Evolutionary conservation across 371 early-diverging fungal species (phyloP).

Genomic region (Chytridium lagenaria): DNA sequence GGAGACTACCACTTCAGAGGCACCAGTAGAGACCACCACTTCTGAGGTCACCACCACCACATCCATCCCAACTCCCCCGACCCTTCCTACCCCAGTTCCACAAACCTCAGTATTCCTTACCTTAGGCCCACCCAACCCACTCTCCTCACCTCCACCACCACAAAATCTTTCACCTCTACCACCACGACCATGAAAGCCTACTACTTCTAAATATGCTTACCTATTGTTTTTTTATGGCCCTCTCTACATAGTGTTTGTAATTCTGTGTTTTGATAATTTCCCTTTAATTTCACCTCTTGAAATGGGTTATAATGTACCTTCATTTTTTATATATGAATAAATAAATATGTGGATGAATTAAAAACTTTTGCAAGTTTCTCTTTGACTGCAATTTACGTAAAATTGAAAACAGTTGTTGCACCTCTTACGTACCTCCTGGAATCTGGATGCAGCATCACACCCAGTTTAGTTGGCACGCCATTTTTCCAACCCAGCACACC

Average conservation of each 20-base stretch:
- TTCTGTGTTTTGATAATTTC: not conserved
- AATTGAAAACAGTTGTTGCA: not conserved
- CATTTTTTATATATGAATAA: not conserved
- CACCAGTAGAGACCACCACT: not conserved
- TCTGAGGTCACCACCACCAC: not conserved
- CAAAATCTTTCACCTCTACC: not conserved
- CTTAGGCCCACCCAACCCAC: not conserved
- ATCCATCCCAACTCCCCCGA: not conserved
- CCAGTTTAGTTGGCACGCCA: not conserved
- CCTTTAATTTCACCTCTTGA: not conserved
- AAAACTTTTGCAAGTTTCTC: not conserved
- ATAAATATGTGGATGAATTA: not conserved
- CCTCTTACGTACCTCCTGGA: not conserved
- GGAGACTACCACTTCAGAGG: too few relatives aligned
- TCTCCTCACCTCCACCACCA: not conserved
- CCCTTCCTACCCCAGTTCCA: too few relatives aligned
- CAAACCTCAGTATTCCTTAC: not conserved
- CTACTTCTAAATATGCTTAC: not conserved
- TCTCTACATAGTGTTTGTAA: too few relatives aligned
- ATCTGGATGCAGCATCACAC: too few relatives aligned
- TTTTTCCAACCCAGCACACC: slow-evolving; percentile 4
- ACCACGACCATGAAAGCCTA: not conserved
- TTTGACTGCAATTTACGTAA: not conserved
- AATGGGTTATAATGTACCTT: not conserved
- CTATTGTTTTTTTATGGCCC: too few relatives aligned